Evolutionary conservation across 257 asterid genomes (phyloP), one percentile per base, ranked within the genome.

Genomic region (Gardenia jasminoides): DNA sequence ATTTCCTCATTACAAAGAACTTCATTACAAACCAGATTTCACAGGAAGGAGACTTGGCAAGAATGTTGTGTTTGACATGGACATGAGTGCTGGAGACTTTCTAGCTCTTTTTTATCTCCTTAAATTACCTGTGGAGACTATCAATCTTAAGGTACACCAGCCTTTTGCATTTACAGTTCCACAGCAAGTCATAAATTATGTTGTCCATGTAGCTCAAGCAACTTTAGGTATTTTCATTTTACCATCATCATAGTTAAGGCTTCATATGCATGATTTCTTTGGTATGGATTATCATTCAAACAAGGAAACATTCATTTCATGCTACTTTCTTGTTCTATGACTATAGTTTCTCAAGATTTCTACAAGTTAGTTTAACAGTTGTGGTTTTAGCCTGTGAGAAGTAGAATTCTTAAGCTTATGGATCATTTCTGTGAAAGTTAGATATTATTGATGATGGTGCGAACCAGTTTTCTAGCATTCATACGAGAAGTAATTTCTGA

Each of bases 21-120:
- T 82, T 72, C 31, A 86, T 12, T 74, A 76, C 88, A 91, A 76
- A 85, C 96, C 96, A 58, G 89, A 88, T 70, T 77, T 89, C 7
- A 79, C 59, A 56, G 91, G 89, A 46, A 86, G 82, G 82, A 47
- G 30, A 24, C 89, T 85, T 9, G 97, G 98, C 30, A 91, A 84
- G 70, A 87, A 83, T 75, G 88, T 93, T 8, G 88, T 94, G 59
- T 94, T 94, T 64, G 98, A 94, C 91, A 92, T 90, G 97, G 97
- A 94, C 84, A 88, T 94, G 98, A 92, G 98, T 82, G 88, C 90
- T 61, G 98, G 98, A 81, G 98, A 94, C 85, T 91, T 94, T 82
- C 80, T 94, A 74, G 90, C 98, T 67, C 95, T 94, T 69, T 80
- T 94, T 75, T 93, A 90, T 82, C 96, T 94, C 80, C 97, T 92